Evolutionary conservation across 805 yeast species (phyloP).

Genomic region (Priceomyces haplophilus): DNA sequence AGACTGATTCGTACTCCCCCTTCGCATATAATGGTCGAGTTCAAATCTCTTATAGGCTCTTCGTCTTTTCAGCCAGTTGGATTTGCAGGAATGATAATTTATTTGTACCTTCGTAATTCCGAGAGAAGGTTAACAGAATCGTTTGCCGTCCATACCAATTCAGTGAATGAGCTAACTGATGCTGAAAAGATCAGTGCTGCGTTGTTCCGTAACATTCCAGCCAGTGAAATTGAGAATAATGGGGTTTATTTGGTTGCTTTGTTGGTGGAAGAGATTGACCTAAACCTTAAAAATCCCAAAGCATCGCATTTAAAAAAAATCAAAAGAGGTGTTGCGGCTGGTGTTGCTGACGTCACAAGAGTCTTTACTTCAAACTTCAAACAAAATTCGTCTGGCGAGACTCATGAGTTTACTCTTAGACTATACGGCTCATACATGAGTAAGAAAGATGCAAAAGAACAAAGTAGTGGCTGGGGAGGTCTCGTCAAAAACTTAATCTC

Average conservation of each 20-base stretch:
- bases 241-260: conserved; percentile 75
- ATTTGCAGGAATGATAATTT: conserved; percentile 68
- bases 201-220: conserved; percentile 71
- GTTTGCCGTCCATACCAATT: conserved; percentile 62
- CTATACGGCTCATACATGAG: conserved; percentile 67
- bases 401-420: conserved; percentile 69
- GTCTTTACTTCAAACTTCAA: conserved; percentile 67
- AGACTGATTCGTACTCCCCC: conserved; percentile 52
- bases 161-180: conserved; percentile 52
- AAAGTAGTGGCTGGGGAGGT: conserved; percentile 82
- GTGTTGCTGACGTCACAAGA: conserved; percentile 81
- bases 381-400: conserved; percentile 54
- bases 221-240: conserved; percentile 57
- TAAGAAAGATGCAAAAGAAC: conserved; percentile 26
- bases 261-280: conserved; percentile 64
- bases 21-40: conserved; percentile 71
- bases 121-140: conserved; percentile 73
- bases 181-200: conserved; percentile 76
- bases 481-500: conserved; percentile 71
- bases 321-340: conserved; percentile 82
- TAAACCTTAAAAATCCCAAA: conserved; percentile 30
- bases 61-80: conserved; percentile 62
- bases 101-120: conserved; percentile 64
- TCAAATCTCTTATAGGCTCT: conserved; percentile 63
- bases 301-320: conserved; percentile 39